phyloP scores from a whole-genome alignment of 768 basidiomycete species.

The Dacryopinax spathularia region DNA sequence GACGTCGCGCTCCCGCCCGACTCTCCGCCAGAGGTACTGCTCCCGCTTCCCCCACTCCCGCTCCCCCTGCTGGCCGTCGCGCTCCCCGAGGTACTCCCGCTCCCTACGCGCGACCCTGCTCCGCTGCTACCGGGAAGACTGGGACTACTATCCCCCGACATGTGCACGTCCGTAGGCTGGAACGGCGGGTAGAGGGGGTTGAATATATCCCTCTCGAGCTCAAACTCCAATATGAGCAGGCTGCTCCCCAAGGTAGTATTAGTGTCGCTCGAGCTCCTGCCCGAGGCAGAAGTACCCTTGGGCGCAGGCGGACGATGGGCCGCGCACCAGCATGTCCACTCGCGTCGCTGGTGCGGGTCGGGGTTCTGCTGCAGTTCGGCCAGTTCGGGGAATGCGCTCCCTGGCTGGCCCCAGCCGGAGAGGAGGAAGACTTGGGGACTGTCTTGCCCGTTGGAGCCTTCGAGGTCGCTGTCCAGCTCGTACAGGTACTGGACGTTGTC shows the following conservation, averaged over 20 bases:
- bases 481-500: conserved; percentile 59
- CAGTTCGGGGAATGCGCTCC: conserved; percentile 27
- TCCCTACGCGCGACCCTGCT: not conserved
- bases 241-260: conserved; percentile 17
- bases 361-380: conserved; percentile 14
- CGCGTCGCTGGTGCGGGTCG: conserved; percentile 25
- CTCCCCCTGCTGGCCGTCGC: not conserved
- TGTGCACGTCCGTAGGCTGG: conserved; percentile 3
- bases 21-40: not conserved
- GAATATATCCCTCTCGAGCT: conserved; percentile 52
- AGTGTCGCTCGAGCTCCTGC: not conserved
- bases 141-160: conserved; percentile 8
- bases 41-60: not conserved
- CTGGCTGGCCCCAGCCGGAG: conserved; percentile 56
- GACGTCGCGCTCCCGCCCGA: not conserved
- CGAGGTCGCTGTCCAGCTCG: conserved; percentile 24
- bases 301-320: conserved; percentile 35
- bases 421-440: conserved; percentile 56
- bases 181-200: conserved; percentile 54
- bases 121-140: not conserved
- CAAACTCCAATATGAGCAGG: conserved; percentile 63
- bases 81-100: not conserved
- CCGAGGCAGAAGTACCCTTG: not conserved
- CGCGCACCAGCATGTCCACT: conserved; percentile 60
- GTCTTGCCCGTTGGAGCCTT: conserved; percentile 25